These are phyloP conservation scores for Gyromitra esculenta DNA, from an alignment of 2,329 filamentous ascomycete genomes.

Conservation along the genomic window DNA sequence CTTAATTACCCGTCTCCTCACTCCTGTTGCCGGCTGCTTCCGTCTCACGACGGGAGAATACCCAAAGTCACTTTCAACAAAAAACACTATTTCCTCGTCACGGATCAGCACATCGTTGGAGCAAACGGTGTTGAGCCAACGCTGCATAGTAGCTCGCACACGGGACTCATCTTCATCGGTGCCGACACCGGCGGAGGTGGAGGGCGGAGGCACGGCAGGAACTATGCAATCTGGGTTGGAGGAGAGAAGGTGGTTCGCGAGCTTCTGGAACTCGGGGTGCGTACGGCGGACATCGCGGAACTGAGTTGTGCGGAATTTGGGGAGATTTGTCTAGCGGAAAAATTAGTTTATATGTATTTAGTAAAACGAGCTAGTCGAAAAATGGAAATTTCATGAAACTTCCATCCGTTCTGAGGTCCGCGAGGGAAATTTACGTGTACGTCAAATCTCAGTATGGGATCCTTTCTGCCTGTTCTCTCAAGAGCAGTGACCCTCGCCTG, in stretches of 20 bases:
- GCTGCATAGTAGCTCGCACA: constrained; percentile 87
- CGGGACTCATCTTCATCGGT: constrained; percentile 94
- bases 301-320: constrained; percentile 95
- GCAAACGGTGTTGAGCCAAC: constrained; percentile 95
- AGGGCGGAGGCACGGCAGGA: constrained; percentile 90
- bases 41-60: constrained; percentile 95
- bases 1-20: constrained; percentile 93
- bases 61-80: constrained; percentile 98
- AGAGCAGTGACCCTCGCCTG: constrained; percentile 94
- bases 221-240: constrained; percentile 97
- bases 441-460: constrained; percentile 93
- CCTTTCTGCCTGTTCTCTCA: constrained; percentile 92
- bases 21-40: constrained; percentile 95
- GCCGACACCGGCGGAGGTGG: constrained; percentile 91
- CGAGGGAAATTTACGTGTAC: constrained; percentile 77
- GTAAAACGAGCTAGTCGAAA: not conserved
- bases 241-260: constrained; percentile 94
- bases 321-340: constrained; percentile 85
- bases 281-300: constrained; percentile 96
- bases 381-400: not conserved
- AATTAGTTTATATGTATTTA: constrained; percentile 33
- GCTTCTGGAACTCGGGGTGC: constrained; percentile 94
- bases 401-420: not conserved
- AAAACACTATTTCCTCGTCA: constrained; percentile 96
- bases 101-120: constrained; percentile 90